Evolutionary conservation across 2,329 filamentous ascomycete genomes (phyloP), one percentile per base, ranked within the genome.

Genomic region (Clarireedia homoeocarpa): DNA sequence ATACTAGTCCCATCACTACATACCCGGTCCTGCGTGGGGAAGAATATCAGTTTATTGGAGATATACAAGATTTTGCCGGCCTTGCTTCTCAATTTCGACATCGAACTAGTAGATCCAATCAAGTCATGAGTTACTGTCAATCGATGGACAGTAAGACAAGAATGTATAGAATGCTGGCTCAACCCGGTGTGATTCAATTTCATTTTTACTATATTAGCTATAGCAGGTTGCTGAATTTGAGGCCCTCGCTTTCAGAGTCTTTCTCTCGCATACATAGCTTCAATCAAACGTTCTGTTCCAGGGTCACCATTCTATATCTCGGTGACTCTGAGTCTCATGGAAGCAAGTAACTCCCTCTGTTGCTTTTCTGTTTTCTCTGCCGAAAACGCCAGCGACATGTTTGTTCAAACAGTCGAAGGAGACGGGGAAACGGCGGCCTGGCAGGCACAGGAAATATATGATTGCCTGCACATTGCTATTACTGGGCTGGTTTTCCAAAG

Each of bases 41-140:
- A 81, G 75, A 83, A 83, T 58, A 82, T 83, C 46, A 79, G 77
- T 56, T 61, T 82, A 63, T 60, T 83, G 61, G 80, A 83, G 72
- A 81, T 83, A 57, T 82, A 82, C 68, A 83, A 83, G 72, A 62
- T 83, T 34, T 76, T 82, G 20, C 79, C 80, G 38, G 77, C 72
- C 53, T 64, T 88, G 65, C 66, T 87, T 69, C 71, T 82, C 65
- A 74, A 80, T 58, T 88, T 86, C 34, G 34, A 51, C 23, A 42
- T 51, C n/a, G 47, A 49, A 24, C 23, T 46, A 24, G 44, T 46
- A 20, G 44, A 46, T 27, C 17, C n/a, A 26, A 27, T 6, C 12
- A 46, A 27, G 10, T 20, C n/a, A 27, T 46, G 23, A 5, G 23
- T 46, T 5, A 46, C 44, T 6, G 12, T 14, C 3, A 46, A 46